Base-by-base conservation (phyloP, 805 yeast species). In the Starmerella cellae region DNA sequence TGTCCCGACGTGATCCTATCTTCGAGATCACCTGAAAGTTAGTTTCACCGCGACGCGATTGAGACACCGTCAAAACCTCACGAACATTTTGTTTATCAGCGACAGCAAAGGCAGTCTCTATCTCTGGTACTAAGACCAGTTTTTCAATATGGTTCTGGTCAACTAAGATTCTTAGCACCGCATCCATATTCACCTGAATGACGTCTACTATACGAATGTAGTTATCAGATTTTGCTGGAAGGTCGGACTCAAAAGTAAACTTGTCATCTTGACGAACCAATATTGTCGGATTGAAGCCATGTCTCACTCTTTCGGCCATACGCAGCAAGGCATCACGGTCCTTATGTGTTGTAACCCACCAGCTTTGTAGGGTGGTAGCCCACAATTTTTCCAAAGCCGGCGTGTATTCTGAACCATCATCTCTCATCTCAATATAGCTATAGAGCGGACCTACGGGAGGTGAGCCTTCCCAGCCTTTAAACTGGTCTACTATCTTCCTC, bases 361-460 rank as follows among this genome's bases (percentile, higher is more conserved):
- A 84, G 0, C 83, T 66, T 31, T 68, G 74, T 8, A 82, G 58
- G 0, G 73, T 59, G 9, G 63, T 60, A 2, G 67, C 67, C 24
- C 84, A 56, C 1, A 66, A 55, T 0, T 73, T 59, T 52, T 82
- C 93, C 5, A 87, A 55, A 4, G 79, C 59, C 20, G 69, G 70
- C 4, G 40, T 22, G 30, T 28, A 49, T 17, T 26, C 41, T 69
- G 61, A 84, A 84, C 87, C 23, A 63, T 57, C 18, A 51, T 60
- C 73, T 8, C 74, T 79, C 13, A 88, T 63, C 4, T 71, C 65
- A 2, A 84, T 65, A 45, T 63, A 62, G 3, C 66, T 50, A 1
- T 95, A 95, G 2, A 88, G 48, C 0, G 98, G 98, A 0, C 97
- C 97, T 16, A 79, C 31, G n/a, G 39, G 59, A 0, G 94, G 94